Evolutionary conservation across 2,329 filamentous ascomycete species (phyloP), one percentile per base, ranked within the genome.

Genomic region (Pseudocercospora crystallina): DNA sequence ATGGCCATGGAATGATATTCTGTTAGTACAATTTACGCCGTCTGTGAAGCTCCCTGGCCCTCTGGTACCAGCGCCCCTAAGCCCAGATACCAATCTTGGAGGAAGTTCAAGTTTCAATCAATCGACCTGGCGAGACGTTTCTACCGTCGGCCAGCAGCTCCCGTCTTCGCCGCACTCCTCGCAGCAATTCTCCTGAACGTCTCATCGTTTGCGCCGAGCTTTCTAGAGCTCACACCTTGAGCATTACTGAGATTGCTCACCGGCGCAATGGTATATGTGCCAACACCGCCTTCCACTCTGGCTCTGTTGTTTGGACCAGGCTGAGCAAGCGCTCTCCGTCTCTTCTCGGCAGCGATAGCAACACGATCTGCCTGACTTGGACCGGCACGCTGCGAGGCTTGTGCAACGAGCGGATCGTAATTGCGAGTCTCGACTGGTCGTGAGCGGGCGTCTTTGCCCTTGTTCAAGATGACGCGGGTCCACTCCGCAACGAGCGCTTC

Each of bases 401-500:
- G 40, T 8, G 53, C 43, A 9, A 66, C 68, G 36, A 74, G 74
- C 56, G 82, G 82, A 66, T 85, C 83, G 63, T 82, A 86, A 30
- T 77, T 76, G 20, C 76, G 79, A 54, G 79, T 76, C 46, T 77
- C 73, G 60, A 82, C 78, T 43, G 80, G 77, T 77, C 96, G 94
- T 73, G 90, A 91, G 76, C 95, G 96, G 70, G 96, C 90, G 63
- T 96, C 90, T 54, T 89, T 95, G 61, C 90, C 85, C 75, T 95
- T 92, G 49, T 61, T 60, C 47, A 99, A 79, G 57, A 99, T 95
- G 3, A 92, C 91, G 35, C 94, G 81, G 58, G 90, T 96, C 94
- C 94, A 99, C 68, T 97, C 92, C 49, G 89, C 89, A 49, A 96
- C 79, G n/a, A 97, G 78, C 42, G 88, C 84, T 75, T 97, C 91